Evolutionary conservation across 306 rosid genomes (phyloP), one percentile per base, ranked within the genome.

Genomic region (cucumber (Cucumis sativus)): DNA sequence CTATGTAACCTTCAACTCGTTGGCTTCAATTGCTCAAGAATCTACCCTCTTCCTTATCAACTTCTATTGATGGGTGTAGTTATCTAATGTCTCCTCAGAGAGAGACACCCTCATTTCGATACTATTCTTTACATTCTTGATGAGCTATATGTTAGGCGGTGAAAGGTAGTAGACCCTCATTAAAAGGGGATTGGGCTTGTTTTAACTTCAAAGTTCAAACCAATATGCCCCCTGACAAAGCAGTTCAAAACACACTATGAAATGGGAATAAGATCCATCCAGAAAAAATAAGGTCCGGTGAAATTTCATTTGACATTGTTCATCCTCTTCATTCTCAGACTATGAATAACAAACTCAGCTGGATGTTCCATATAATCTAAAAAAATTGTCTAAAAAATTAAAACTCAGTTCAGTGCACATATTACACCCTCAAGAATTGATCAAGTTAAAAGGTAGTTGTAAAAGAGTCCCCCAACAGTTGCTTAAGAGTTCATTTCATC

Each of bases 211-310:
- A 89, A 95, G 86, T 91, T 93, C 97, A 87, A 95, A 89, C 97
- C 96, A 95, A 95, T 88, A 92, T 84, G 87, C 91, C 97, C 97
- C 99, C 99, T 92, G 96, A 96, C 93, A 96, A 94, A 87, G 97
- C 97, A 92, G 88, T 92, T 86, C 90, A 92, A 80, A 83, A 88
- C 79, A 85, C 89, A 89, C 86, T 67, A 84, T 83, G 85, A 78
- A 84, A 56, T 82, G 85, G 57, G 77, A 72, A 80, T 67, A 83
- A 12, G 67, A 43, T 76, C 61, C 66, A 56, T 86, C 76, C 67
- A 63, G 82, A 15, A 54, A 80, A 57, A 56, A 64, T 7, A 72
- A 28, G 77, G 61, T 51, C 64, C 61, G 51, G 79, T 56, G 69
- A 39, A 82, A 76, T 17, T 41, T 80, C 57, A 66, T 21, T 15